These are phyloP conservation scores for Sideroxylon spinosum DNA, from an alignment of 179 eudicot genomes.

Conservation along the genomic window DNA sequence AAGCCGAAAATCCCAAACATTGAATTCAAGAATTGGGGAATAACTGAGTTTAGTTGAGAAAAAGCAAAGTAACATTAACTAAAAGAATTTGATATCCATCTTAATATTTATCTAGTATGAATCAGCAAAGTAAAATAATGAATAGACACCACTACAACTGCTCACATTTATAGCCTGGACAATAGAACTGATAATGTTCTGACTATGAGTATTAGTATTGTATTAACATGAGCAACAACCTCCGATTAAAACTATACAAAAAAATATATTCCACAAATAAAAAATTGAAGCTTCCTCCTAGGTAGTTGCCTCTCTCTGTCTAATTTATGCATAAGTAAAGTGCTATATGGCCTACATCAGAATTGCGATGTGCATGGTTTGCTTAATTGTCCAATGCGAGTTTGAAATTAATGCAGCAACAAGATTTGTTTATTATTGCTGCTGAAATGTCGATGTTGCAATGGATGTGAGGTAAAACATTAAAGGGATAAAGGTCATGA, in stretches of 20 bases:
- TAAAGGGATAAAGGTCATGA: not conserved
- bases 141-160: not conserved
- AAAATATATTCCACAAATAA: not conserved
- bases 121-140: not conserved
- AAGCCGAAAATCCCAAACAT: not conserved
- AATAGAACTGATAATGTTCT: too few species aligned
- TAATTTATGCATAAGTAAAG: not conserved
- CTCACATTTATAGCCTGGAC: not conserved
- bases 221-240: too few species aligned
- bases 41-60: not conserved
- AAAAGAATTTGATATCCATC: not conserved
- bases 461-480: not conserved
- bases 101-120: not conserved
- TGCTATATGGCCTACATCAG: too few species aligned
- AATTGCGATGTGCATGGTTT: not conserved
- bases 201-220: too few species aligned
- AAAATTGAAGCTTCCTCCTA: not conserved
- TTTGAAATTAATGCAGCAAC: not conserved
- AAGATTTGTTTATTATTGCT: not conserved
- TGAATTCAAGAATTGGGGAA: not conserved
- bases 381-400: not conserved
- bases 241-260: too few species aligned
- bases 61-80: not conserved
- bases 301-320: conserved; percentile 1
- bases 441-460: not conserved